Evolutionary conservation across 148 eudicot genomes (phyloP).

Genomic region (Rhododendron mucronatum): DNA sequence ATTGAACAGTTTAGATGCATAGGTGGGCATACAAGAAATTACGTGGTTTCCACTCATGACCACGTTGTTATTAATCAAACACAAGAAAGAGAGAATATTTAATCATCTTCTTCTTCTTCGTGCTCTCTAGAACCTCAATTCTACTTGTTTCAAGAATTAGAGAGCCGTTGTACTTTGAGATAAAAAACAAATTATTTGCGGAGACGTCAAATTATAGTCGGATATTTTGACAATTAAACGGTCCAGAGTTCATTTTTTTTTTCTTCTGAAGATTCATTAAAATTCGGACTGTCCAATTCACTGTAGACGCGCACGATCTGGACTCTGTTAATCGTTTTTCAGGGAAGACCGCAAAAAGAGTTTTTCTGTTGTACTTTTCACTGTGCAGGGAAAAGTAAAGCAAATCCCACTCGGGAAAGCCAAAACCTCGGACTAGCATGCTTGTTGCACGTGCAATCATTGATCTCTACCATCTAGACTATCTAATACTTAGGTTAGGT

Average conservation of each 20-base stretch:
- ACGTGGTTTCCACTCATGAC: neutral
- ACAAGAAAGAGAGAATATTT: no score
- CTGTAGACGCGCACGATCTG: no score
- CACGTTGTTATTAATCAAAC: no score
- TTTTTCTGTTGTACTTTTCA: neutral
- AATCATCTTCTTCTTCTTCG: neutral
- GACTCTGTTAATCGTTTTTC: rapidly evolving
- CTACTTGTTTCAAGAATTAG: neutral
- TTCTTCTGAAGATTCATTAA: no score
- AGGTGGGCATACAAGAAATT: neutral
- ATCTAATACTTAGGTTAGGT: neutral
- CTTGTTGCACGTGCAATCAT: neutral
- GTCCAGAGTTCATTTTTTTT: no score
- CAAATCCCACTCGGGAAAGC: neutral
- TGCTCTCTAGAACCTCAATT: neutral
- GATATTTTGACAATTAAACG: no score
- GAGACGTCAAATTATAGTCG: no score
- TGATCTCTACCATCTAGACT: neutral
- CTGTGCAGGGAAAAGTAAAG: neutral
- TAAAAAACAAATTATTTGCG: no score
- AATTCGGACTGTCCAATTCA: no score
- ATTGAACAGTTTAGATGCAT: neutral
- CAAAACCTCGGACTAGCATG: neutral
- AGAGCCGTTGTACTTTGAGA: neutral
- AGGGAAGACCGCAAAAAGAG: no score